Evolutionary conservation across 2,329 filamentous ascomycete genomes (phyloP), one percentile per base, ranked within the genome.

Genomic region (Epichloe aotearoae): DNA sequence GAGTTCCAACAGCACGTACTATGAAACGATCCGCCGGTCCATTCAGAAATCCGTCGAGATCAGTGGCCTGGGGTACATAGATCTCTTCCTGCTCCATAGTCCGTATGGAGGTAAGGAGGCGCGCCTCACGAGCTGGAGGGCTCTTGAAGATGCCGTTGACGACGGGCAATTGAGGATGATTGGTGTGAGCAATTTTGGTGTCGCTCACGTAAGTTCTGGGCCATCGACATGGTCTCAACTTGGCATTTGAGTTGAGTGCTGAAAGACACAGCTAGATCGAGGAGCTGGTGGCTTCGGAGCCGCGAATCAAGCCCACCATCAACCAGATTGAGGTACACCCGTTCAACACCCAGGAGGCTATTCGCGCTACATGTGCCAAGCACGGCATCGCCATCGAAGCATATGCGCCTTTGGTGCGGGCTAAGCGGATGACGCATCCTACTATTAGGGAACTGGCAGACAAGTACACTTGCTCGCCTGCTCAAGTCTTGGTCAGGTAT

Each of bases 241-340:
- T 30, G 26, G 26, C 26, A 11, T 30, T 11, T 4, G 26, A 30
- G 26, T 11, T 11, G 26, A 11, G 26, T 30, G 26, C 26, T 30
- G 26, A 30, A 4, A 10, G 10, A 30, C 26, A 8, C 26, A 10
- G 26, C 26, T 30, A 30, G 26, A 30, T 30, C 26, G 26, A 30
- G 26, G 26, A 30, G 26, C 26, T 30, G 26, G 3, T 30, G 26
- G 26, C 26, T 30, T 11, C 26, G 26, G 26, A 10, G 26, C 26
- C 26, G 26, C 26, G 26, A 11, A 30, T 30, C 26, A 30, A 58
- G 81, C 86, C 87, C 0, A 77, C 80, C 1, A 79, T 91, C 47
- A 91, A 91, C 60, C 87, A 93, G 68, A 83, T 90, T 58, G 84
- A 91, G 64, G 76, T 90, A 2, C 86, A 91, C 54, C 86, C 86